Percentiles rank a stretch among this genome's conserved stretches.
Conservation (phyloP, 2,329 filamentous ascomycete species). For the Rhynchosporium graminicola region DNA sequence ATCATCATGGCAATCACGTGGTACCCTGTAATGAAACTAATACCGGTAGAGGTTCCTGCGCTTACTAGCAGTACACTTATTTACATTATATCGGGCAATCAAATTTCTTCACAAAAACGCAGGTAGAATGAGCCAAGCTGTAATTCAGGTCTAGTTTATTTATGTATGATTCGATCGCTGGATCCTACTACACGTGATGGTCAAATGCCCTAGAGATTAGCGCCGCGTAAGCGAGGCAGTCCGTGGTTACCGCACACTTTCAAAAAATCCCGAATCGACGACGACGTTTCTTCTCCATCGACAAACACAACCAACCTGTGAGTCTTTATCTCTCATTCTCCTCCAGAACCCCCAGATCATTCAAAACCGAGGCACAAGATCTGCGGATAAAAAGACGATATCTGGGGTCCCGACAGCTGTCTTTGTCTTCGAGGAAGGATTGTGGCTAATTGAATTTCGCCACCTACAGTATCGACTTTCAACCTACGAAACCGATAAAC, state of each 20-base stretch:
- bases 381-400: no score
- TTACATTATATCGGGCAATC: no score
- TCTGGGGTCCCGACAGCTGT: not conserved
- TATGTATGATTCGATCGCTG: no score
- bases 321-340: conserved; percentile 17
- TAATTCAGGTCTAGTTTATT: no score
- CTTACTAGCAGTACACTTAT: no score
- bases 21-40: not conserved
- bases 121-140: no score
- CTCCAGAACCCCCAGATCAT: not conserved
- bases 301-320: conserved; percentile 26
- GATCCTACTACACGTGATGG: conserved; percentile 9
- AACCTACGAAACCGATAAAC: conserved; percentile 38
- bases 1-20: not conserved
- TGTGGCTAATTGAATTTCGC: conserved; percentile 25
- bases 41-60: no score
- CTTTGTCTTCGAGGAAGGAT: not conserved
- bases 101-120: no score
- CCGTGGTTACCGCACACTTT: conserved; percentile 13
- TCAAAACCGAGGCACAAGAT: not conserved
- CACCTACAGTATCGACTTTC: conserved; percentile 21
- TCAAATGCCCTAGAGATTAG: conserved; percentile 17
- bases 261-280: conserved; percentile 18
- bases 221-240: conserved; percentile 14
- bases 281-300: conserved; percentile 24